These are phyloP conservation scores for Sporothrix curviconia DNA, from an alignment of 2,329 filamentous ascomycete genomes.

Conservation along the genomic window DNA sequence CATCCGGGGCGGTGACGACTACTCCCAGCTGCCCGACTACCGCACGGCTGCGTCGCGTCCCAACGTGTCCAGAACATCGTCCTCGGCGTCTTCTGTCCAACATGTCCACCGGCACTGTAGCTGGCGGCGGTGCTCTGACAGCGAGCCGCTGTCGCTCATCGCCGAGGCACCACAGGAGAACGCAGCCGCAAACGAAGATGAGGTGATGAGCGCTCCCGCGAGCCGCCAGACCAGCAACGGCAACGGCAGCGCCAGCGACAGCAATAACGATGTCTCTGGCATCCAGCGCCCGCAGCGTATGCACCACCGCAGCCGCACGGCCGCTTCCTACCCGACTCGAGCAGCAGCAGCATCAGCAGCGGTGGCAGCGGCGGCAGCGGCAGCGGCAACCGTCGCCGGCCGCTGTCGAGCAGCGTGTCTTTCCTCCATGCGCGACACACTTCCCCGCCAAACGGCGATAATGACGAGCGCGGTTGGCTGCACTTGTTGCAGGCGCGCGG, in stretches of 20 bases:
- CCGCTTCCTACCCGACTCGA: not conserved
- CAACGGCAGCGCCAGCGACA: not conserved
- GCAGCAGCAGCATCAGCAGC: too few relatives aligned
- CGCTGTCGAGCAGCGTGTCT: slow-evolving; percentile 22
- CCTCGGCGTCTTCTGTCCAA: slow-evolving; percentile 14
- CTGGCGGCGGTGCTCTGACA: not conserved
- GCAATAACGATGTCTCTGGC: not conserved
- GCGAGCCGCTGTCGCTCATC: slow-evolving; percentile 26
- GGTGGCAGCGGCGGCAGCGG: not conserved
- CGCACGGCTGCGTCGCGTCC: slow-evolving; percentile 42
- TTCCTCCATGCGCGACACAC: slow-evolving; percentile 19
- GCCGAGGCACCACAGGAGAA: slow-evolving; percentile 22
- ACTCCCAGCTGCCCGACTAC: slow-evolving; percentile 58
- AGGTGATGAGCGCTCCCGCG: not conserved
- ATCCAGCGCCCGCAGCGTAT: slow-evolving; percentile 3
- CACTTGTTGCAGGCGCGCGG: slow-evolving; percentile 33
- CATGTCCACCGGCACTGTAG: not conserved
- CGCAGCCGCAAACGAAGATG: not conserved
- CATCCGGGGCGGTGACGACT: slow-evolving; percentile 38
- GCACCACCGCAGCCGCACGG: not conserved
- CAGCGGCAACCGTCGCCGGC: slow-evolving; percentile 16
- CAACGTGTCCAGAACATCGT: slow-evolving; percentile 45
- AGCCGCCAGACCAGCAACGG: not conserved
- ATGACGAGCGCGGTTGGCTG: slow-evolving; percentile 29
- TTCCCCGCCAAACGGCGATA: slow-evolving; percentile 23